phyloP scores from a whole-genome alignment of 2,329 filamentous ascomycete genomes.

The Fusarium heterosporum region DNA sequence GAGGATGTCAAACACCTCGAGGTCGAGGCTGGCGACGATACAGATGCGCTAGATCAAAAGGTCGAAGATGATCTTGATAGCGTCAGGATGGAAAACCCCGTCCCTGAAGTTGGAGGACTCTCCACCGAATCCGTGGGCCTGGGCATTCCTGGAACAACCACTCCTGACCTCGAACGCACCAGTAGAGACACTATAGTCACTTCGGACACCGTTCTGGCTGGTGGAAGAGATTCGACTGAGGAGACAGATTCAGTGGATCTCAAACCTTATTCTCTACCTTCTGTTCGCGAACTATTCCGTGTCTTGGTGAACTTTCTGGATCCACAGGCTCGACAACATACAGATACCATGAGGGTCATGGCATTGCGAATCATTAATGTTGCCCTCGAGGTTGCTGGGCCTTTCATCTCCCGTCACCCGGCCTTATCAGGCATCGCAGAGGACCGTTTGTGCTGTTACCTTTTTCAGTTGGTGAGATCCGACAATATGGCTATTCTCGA shows the following conservation, averaged over 20 bases:
- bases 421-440: conserved; percentile 88
- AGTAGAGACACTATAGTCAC: conserved; percentile 68
- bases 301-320: conserved; percentile 94
- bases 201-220: conserved; percentile 49
- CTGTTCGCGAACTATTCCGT: conserved; percentile 92
- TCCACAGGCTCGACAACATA: conserved; percentile 91
- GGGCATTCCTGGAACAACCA: conserved; percentile 30
- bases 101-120: conserved; percentile 36
- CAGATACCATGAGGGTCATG: conserved; percentile 97
- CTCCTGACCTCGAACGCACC: conserved; percentile 39
- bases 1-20: conserved; percentile 87
- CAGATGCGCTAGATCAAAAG: conserved; percentile 73
- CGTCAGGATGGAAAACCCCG: conserved; percentile 77
- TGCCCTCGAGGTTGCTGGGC: conserved; percentile 93
- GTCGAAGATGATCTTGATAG: conserved; percentile 76
- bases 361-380: conserved; percentile 97
- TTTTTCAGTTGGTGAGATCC: conserved; percentile 95
- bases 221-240: conserved; percentile 51
- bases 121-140: conserved; percentile 35
- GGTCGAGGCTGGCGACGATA: conserved; percentile 75
- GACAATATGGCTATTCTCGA: conserved; percentile 97
- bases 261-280: conserved; percentile 91
- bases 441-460: conserved; percentile 90
- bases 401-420: conserved; percentile 93
- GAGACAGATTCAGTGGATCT: conserved; percentile 68